These are phyloP conservation scores for Penicillium alfredii DNA, from an alignment of 495 filamentous ascomycete species.

Conservation along the genomic window DNA sequence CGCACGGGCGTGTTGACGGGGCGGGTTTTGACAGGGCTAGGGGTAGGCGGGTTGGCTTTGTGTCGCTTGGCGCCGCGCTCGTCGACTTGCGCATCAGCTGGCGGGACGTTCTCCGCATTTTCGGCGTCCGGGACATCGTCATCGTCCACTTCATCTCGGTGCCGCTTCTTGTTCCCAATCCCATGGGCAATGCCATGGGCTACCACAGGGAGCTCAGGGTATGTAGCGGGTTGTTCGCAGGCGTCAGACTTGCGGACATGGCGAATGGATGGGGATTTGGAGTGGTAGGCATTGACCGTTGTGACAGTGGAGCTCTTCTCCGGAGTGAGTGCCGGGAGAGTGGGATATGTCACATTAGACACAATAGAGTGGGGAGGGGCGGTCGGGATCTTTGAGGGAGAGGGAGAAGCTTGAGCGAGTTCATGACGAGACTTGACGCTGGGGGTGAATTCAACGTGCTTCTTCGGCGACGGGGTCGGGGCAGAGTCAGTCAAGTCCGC, in stretches of 20 bases:
- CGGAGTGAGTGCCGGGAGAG: conserved; percentile 36
- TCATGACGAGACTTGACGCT: conserved; percentile 43
- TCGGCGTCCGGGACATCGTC: conserved; percentile 46
- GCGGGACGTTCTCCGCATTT: conserved; percentile 37
- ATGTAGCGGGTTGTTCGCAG: conserved; percentile 4
- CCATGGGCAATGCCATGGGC: conserved; percentile 70
- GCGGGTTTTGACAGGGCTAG: conserved; percentile 36
- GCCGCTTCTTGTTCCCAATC: conserved; percentile 68
- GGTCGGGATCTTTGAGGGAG: conserved; percentile 39
- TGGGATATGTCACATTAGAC: conserved; percentile 39
- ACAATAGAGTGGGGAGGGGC: conserved; percentile 16
- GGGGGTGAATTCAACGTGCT: conserved; percentile 57
- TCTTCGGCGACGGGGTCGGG: conserved; percentile 45
- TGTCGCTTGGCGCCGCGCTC: conserved; percentile 40
- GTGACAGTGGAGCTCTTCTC: conserved; percentile 19
- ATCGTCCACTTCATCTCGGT: conserved; percentile 45
- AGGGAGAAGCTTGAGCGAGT: conserved; percentile 33
- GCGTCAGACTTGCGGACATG: conserved; percentile 31
- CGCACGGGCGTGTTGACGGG: conserved; percentile 28
- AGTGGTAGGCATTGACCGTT: neutral
- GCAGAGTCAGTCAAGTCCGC: conserved; percentile 21
- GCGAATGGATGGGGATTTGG: conserved; percentile 28
- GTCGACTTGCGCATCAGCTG: conserved; percentile 28
- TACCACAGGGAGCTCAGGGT: conserved; percentile 40
- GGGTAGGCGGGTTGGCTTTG: conserved; percentile 31